These are phyloP conservation scores for Peziza echinospora DNA, from an alignment of 495 filamentous ascomycete species.

Conservation along the genomic window DNA sequence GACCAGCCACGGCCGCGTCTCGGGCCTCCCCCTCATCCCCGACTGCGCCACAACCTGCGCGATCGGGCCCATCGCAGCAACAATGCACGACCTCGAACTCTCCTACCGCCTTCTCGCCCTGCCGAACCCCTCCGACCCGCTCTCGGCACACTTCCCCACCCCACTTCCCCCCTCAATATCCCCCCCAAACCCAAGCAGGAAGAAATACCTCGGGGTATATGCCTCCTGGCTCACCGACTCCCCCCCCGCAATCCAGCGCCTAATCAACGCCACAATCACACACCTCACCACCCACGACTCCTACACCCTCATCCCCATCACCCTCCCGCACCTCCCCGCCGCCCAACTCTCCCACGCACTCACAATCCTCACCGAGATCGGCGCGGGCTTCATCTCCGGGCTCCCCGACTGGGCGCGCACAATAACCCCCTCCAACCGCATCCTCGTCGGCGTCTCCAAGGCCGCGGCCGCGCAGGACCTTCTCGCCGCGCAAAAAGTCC, in stretches of 20 bases:
- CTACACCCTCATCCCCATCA: slow-evolving; percentile 52
- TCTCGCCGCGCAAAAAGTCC: slow-evolving; percentile 49
- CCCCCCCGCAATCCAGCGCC: slow-evolving; percentile 35
- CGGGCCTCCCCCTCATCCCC: slow-evolving; percentile 21
- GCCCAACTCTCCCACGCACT: slow-evolving; percentile 58
- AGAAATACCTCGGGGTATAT: slow-evolving; percentile 40
- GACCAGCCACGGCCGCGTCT: slow-evolving; percentile 56
- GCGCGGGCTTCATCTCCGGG: slow-evolving; percentile 16
- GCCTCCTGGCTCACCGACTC: slow-evolving; percentile 54
- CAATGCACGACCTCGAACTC: slow-evolving; percentile 59
- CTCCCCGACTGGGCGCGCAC: slow-evolving; percentile 19
- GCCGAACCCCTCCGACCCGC: slow-evolving; percentile 33
- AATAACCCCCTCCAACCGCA: slow-evolving; percentile 47
- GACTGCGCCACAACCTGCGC: slow-evolving; percentile 26
- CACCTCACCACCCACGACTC: slow-evolving; percentile 35
- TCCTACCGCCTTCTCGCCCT: slow-evolving; percentile 56
- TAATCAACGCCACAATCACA: slow-evolving; percentile 37
- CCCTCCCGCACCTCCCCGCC: slow-evolving; percentile 51
- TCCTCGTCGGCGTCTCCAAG: slow-evolving; percentile 42
- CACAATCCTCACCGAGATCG: slow-evolving; percentile 55
- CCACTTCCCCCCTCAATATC: slow-evolving; percentile 10
- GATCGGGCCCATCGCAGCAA: slow-evolving; percentile 54
- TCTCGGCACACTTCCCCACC: slow-evolving; percentile 1
- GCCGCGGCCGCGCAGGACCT: slow-evolving; percentile 49
- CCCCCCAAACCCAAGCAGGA: slow-evolving; percentile 22